phyloP scores from a whole-genome alignment of 208 protist species.

The Acanthamoeba sp. region DNA sequence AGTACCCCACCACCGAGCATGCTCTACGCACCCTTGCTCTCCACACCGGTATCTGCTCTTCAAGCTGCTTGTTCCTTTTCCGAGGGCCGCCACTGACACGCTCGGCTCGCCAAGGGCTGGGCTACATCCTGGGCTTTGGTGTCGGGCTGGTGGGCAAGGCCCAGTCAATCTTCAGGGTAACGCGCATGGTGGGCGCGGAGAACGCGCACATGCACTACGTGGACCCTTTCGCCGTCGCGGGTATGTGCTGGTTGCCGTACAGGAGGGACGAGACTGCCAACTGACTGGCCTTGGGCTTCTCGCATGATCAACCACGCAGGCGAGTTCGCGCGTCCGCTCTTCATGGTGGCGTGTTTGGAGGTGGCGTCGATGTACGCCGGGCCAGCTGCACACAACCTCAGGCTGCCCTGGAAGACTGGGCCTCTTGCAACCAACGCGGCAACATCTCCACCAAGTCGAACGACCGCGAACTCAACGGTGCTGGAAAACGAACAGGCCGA shows the following conservation, averaged over 20 bases:
- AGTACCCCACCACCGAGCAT: constrained; percentile 2
- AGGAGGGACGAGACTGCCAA: too few relatives aligned
- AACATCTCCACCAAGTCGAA: not conserved
- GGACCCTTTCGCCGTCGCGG: constrained; percentile 32
- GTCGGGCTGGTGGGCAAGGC: not conserved
- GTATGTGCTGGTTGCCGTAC: not conserved
- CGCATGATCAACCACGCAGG: too few relatives aligned
- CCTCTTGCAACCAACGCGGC: not conserved
- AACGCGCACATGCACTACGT: constrained; percentile 3
- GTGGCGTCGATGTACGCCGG: constrained; percentile 43
- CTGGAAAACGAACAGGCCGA: not conserved
- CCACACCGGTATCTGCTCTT: constrained; percentile 63
- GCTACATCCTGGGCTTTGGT: constrained; percentile 8
- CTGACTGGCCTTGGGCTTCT: too few relatives aligned
- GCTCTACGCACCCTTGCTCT: constrained; percentile 30
- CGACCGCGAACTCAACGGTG: not conserved
- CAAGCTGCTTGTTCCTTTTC: not conserved
- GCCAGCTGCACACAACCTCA: constrained; percentile 8
- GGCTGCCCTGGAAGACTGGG: not conserved
- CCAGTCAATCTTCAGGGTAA: not conserved
- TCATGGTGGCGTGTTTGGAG: constrained; percentile 38
- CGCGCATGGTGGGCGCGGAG: not conserved
- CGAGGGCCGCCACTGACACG: not conserved
- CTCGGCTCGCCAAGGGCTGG: not conserved
- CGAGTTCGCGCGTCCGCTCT: constrained; percentile 19